Conservation (phyloP, 164 flowering plant species). For the Malania oleifera region DNA sequence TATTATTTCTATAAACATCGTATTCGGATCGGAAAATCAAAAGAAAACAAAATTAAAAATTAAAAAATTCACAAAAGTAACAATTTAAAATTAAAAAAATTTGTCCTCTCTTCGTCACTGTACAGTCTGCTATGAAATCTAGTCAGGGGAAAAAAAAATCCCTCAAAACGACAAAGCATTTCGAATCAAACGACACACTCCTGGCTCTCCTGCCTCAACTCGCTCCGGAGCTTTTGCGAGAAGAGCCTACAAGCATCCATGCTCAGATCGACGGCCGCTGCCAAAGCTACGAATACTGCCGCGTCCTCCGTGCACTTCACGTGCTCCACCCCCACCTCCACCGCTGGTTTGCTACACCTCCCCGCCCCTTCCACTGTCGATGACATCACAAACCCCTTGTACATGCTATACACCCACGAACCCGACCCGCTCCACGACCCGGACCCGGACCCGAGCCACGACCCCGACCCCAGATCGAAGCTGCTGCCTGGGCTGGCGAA, state of each 20-base stretch:
- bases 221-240: conserved; percentile 52
- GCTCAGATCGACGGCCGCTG: conserved; percentile 74
- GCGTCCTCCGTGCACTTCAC: conserved; percentile 77
- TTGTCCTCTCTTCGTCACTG: no score
- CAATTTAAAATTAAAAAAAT: no score
- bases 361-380: conserved; percentile 41
- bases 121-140: no score
- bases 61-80: no score
- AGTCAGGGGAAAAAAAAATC: background rate
- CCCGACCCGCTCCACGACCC: conserved; percentile 30
- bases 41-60: no score
- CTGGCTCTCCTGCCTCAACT: conserved; percentile 41
- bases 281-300: conserved; percentile 61
- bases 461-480: conserved; percentile 19
- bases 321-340: conserved; percentile 58
- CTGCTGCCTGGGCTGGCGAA: conserved; percentile 40
- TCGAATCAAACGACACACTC: conserved; percentile 23
- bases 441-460: conserved; percentile 20
- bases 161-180: conserved; percentile 21
- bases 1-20: no score
- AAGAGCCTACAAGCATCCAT: conserved; percentile 60
- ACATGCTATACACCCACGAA: conserved; percentile 19
- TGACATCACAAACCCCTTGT: conserved; percentile 62
- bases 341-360: conserved; percentile 42
- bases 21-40: no score